Base-by-base conservation (phyloP, 2,329 filamentous ascomycete species). In the Fusarium sp. region DNA sequence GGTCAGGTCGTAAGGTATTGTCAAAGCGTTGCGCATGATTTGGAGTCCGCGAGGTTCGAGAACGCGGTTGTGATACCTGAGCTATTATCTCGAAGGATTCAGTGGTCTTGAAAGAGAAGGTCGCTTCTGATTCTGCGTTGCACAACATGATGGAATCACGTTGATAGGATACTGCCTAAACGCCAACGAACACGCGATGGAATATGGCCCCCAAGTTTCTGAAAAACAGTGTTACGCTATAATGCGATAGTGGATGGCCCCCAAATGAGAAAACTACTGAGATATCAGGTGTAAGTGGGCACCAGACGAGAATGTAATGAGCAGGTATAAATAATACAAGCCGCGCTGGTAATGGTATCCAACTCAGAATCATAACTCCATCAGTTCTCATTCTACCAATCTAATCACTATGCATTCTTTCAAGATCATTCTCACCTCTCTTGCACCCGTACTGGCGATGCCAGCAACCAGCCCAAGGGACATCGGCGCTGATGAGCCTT, bases 301-400 rank as follows among this genome's bases (percentile, higher is more conserved):
- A 7, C 9, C 17, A 22, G n/a, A 26, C 8, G n/a, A 36, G 4
- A 28, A 6, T 4, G 7, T 13, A 0, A 3, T 12, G 24, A 39
- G 28, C 3, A 22, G 9, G 3, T 28, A 38, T 39, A 54, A 17
- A 13, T 38, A 15, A 22, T 7, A 13, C 14, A n/a, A 10, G 22
- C 13, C 18, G 18, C 5, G 9, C 49, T 36, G 24, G 13, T 8
- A 2, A 20, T 54, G 6, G 1, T 26, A 9, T 2, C 7, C 1
- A 11, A 7, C 17, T 22, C 17, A 11, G n/a, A 52, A 14, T 3
- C 3, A 3, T 3, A 13, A 22, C 18, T n/a, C 5, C 1, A 22
- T 26, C 7, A 13, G 0, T 14, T n/a, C n/a, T 1, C 14, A 18
- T 15, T n/a, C 22, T 6, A 28, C 15, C 17, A 36, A 15, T 1